Percentiles rank a stretch among this genome's conserved stretches.
Conservation (phyloP, 164 flowering plant species). For the Dillenia turbinata region DNA sequence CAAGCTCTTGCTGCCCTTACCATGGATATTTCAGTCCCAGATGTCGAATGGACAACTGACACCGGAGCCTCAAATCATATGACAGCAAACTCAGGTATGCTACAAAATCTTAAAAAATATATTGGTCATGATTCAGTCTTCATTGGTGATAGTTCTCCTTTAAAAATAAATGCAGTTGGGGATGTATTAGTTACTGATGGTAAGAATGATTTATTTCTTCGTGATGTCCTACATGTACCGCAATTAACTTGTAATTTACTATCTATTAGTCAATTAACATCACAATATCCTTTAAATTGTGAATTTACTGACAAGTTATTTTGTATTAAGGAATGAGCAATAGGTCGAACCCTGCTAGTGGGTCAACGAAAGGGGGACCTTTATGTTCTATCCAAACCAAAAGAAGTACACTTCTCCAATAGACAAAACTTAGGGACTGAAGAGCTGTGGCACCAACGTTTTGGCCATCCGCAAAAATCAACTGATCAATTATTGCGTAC, state of each 20-base stretch:
- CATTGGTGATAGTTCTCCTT: background rate
- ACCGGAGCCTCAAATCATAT: background rate
- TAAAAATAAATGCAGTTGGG: background rate
- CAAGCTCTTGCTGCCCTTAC: background rate
- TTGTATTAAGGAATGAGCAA: background rate
- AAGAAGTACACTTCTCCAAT: background rate
- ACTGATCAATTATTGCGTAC: background rate
- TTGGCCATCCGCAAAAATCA: background rate
- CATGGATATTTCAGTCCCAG: background rate
- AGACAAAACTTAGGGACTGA: background rate
- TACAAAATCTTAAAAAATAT: background rate
- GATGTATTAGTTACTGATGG: background rate
- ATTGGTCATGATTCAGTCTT: background rate
- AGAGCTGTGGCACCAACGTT: background rate
- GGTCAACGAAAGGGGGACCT: background rate
- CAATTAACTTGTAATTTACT: background rate
- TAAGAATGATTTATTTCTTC: background rate
- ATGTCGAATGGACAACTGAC: background rate
- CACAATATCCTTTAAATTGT: conserved; percentile 1
- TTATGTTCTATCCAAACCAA: background rate
- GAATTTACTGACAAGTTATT: background rate
- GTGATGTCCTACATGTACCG: background rate
- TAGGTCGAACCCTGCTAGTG: background rate
- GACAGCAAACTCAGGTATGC: background rate
- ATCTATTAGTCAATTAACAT: background rate